phyloP scores from a whole-genome alignment of 495 filamentous ascomycete genomes.

The Penicillium chermesinum region DNA sequence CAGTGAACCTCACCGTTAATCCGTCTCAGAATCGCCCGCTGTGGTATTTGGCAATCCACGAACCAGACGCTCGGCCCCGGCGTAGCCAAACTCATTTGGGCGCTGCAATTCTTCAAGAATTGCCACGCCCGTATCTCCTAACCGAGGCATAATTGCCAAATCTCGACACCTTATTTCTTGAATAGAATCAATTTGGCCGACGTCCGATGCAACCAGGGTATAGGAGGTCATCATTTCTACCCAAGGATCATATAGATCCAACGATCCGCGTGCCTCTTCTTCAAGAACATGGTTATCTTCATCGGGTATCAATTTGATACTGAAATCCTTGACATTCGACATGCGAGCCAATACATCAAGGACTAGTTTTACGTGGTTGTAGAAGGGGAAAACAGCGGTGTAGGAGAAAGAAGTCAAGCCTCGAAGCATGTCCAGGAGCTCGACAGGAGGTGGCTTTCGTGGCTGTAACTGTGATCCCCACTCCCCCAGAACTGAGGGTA shows the following conservation, averaged over 20 bases:
- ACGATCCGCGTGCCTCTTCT: conserved; percentile 35
- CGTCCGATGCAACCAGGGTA: conserved; percentile 30
- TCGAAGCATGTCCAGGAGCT: conserved; percentile 12
- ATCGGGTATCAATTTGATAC: conserved; percentile 30
- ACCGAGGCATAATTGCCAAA: conserved; percentile 14
- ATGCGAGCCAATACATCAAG: conserved; percentile 28
- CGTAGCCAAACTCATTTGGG: background rate
- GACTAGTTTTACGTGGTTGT: conserved; percentile 38
- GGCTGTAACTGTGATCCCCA: conserved; percentile 21
- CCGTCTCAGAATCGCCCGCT: background rate
- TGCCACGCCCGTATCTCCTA: background rate
- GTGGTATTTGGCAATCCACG: background rate
- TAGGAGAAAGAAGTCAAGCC: conserved; percentile 33
- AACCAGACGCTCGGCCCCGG: background rate
- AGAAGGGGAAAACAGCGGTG: conserved; percentile 42
- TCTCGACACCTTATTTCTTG: conserved; percentile 26
- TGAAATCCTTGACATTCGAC: conserved; percentile 24
- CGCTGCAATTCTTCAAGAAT: background rate
- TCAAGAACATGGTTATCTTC: conserved; percentile 29
- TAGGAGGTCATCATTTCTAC: conserved; percentile 41
- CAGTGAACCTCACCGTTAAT: too few relatives aligned
- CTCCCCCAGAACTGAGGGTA: conserved; percentile 31
- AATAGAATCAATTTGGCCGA: conserved; percentile 22
- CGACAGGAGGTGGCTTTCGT: background rate
- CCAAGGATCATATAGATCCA: conserved; percentile 42